Conservation (phyloP, 805 yeast genomes). For the Myxozyma lipomycoides region DNA sequence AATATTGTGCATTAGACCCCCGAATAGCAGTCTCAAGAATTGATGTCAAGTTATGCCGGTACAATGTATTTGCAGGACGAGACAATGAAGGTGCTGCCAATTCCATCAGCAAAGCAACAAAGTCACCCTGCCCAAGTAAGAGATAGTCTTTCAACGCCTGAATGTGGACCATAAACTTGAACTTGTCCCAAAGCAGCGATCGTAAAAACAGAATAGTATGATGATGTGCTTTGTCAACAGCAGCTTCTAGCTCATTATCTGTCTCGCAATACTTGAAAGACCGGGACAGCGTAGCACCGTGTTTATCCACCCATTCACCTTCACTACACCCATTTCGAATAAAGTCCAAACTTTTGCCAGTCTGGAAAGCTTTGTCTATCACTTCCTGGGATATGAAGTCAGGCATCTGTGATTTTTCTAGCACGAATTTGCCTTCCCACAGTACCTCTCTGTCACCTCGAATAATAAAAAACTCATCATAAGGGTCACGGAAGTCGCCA, state of each 20-base stretch:
- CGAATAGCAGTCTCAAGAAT: conserved; percentile 61
- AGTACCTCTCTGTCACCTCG: conserved; percentile 17
- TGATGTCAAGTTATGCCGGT: conserved; percentile 62
- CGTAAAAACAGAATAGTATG: conserved; percentile 55
- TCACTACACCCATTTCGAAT: conserved; percentile 64
- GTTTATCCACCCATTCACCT: conserved; percentile 51
- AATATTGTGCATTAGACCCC: conserved; percentile 36
- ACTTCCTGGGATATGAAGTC: conserved; percentile 35
- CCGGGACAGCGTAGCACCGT: conserved; percentile 14
- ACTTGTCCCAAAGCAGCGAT: conserved; percentile 47
- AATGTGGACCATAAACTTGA: conserved; percentile 52
- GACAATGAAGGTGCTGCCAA: conserved; percentile 53
- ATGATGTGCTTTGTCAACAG: conserved; percentile 40
- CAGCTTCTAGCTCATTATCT: conserved; percentile 30
- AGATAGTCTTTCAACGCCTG: conserved; percentile 59
- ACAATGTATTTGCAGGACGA: conserved; percentile 59
- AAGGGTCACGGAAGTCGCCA: conserved; percentile 57
- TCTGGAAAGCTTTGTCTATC: conserved; percentile 38
- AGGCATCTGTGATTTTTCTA: conserved; percentile 38
- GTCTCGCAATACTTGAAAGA: conserved; percentile 22
- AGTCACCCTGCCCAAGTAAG: conserved; percentile 75
- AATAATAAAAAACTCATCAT: conserved; percentile 60
- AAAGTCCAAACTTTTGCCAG: conserved; percentile 70
- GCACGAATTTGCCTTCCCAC: conserved; percentile 30
- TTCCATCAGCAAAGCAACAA: conserved; percentile 60